Evolutionary conservation across 148 eudicot genomes (phyloP), one percentile per base, ranked within the genome.

Genomic region (Fagopyrum esculentum): DNA sequence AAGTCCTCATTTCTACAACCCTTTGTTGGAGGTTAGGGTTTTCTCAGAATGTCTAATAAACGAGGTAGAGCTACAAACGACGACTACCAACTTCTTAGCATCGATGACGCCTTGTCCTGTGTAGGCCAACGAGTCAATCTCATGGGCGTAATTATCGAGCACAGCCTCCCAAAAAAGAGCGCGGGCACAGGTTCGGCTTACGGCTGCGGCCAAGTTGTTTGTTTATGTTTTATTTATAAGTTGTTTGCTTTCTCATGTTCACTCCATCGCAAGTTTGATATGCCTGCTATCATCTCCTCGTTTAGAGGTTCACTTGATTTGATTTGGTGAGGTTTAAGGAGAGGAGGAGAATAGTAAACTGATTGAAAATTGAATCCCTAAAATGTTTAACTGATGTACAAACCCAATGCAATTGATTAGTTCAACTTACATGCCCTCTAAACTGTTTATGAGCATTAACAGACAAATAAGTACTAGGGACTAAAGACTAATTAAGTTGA

Each of bases 61-160:
- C 5, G 80, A 60, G 74, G 40, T 56, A 49, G 50, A 56, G 6
- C 66, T 1, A 84, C 80, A 80, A 83, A 75, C 45, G 90, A 22
- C 26, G 26, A 91, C 71, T 89, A 88, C 81, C 82, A 75, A 30
- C 85, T 80, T 47, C 77, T 91, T 4, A 79, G 69, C 51, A 72
- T 93, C 59, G 81, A 48, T 13, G 98, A 93, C 55, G 97, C 97
- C 9, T 51, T 76, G 4, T 16, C 80, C 59, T 77, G 91, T 1
- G 9, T 91, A 29, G 87, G 85, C 77, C 97, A 89, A 77, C 83
- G 44, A 47, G 97, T 91, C 13, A 89, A 85, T 83, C 75, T 93
- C 9, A 83, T 91, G 17, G 97, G 93, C 22, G 73, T 91, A 0
- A 84, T 91, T 46, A 74, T 77, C 46, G 97, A 91, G 46, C 80